Conservation (phyloP, 1,284 basidiomycete species). For the Tilletia indica region DNA sequence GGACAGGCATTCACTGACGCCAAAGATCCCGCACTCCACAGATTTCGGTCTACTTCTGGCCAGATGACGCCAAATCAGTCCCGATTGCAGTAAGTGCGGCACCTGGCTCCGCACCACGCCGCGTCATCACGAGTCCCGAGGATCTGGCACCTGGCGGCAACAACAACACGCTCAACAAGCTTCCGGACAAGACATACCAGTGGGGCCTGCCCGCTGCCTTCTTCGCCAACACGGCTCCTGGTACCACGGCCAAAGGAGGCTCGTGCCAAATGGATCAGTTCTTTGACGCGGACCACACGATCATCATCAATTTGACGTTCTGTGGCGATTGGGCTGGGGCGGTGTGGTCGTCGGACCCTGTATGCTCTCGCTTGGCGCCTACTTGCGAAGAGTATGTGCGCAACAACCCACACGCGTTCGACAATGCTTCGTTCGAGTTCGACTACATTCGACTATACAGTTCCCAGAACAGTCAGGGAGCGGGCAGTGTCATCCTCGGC, state of each 20-base stretch:
- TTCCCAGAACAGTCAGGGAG: background rate
- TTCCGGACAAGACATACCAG: conserved; percentile 2
- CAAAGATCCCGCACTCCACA: background rate
- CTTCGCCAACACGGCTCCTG: conserved; percentile 34
- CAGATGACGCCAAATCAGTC: conserved; percentile 22
- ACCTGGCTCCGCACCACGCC: conserved; percentile 32
- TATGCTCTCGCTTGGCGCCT: conserved; percentile 22
- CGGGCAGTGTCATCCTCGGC: background rate
- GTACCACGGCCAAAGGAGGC: conserved; percentile 23
- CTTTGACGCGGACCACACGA: conserved; percentile 37
- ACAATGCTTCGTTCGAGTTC: conserved; percentile 43
- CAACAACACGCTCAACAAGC: conserved; percentile 24
- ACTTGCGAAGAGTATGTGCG: conserved; percentile 39
- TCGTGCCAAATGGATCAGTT: conserved; percentile 34
- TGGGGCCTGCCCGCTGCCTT: conserved; percentile 41
- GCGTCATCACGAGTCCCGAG: conserved; percentile 26
- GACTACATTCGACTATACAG: conserved; percentile 44
- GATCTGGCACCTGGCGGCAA: conserved; percentile 33
- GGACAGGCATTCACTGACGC: background rate
- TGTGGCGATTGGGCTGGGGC: conserved; percentile 30
- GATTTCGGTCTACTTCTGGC: conserved; percentile 44
- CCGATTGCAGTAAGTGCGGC: conserved; percentile 29
- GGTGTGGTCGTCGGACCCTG: conserved; percentile 27
- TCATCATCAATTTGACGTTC: conserved; percentile 40
- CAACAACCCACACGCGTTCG: conserved; percentile 31